Percentiles rank a stretch among this genome's conserved stretches.
Evolutionary conservation across 805 yeast genomes (phyloP).

Genomic region (Saccharomycopsis sp.): DNA sequence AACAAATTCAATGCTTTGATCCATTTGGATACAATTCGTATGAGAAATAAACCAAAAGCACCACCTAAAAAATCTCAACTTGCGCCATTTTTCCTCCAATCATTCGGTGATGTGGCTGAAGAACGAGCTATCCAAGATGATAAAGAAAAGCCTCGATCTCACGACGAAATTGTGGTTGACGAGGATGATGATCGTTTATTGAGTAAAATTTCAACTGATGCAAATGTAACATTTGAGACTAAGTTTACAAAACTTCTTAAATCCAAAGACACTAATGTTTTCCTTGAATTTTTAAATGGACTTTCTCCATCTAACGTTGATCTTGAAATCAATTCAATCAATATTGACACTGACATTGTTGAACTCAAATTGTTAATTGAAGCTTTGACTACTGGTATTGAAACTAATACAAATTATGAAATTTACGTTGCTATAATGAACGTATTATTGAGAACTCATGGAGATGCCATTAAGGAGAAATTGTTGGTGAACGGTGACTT

Average conservation of each 20-base stretch:
- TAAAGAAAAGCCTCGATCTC: no score
- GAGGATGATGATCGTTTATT: conserved; percentile 21
- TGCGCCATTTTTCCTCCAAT: conserved; percentile 73
- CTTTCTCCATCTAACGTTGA: conserved; percentile 77
- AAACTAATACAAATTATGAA: conserved; percentile 58
- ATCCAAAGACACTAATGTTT: conserved; percentile 31
- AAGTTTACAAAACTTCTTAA: conserved; percentile 62
- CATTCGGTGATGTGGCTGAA: conserved; percentile 38
- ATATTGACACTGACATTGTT: conserved; percentile 45
- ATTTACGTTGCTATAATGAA: conserved; percentile 74
- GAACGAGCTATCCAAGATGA: conserved; percentile 24
- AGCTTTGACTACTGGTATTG: conserved; percentile 59
- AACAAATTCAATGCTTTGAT: conserved; percentile 70
- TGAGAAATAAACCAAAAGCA: conserved; percentile 84
- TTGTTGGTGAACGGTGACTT: conserved; percentile 32
- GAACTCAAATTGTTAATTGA: conserved; percentile 61
- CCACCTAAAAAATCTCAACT: conserved; percentile 79
- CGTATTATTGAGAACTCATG: conserved; percentile 69
- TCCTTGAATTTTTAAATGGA: conserved; percentile 47
- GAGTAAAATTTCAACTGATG: conserved; percentile 22
- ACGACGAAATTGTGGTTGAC: conserved; percentile 1
- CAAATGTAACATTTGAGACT: conserved; percentile 53
- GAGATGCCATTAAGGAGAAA: conserved; percentile 57
- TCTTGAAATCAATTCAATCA: conserved; percentile 77
- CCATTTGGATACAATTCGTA: conserved; percentile 76